Evolutionary conservation across 148 eudicot genomes (phyloP).

Genomic region (Persicaria tinctoria): DNA sequence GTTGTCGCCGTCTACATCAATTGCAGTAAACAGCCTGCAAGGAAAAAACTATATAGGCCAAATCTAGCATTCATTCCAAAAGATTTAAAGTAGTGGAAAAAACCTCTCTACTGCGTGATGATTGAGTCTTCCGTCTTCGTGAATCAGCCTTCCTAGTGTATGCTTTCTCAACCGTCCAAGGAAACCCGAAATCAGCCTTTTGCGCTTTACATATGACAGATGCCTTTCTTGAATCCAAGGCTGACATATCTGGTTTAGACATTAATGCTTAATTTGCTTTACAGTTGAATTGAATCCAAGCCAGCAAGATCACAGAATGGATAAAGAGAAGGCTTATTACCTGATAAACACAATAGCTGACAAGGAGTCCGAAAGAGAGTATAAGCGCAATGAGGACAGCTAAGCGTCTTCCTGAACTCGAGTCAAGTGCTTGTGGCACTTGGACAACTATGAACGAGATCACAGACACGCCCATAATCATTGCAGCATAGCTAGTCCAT

Average conservation of each 20-base stretch:
- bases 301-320: background rate
- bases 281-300: background rate
- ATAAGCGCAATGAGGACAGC: constrained; percentile 49
- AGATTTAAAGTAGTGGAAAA: background rate
- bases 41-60: constrained; percentile 34
- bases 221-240: constrained; percentile 65
- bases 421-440: constrained; percentile 33
- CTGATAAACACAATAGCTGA: constrained; percentile 78
- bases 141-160: constrained; percentile 50
- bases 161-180: constrained; percentile 45
- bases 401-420: constrained; percentile 35
- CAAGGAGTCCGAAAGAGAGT: constrained; percentile 43
- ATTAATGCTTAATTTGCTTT: background rate
- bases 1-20: constrained; percentile 39
- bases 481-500: constrained; percentile 56
- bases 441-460: constrained; percentile 51
- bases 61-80: background rate
- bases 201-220: constrained; percentile 52
- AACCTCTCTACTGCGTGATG: constrained; percentile 35
- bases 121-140: constrained; percentile 44
- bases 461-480: constrained; percentile 49
- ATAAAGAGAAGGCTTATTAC: constrained; percentile 20
- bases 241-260: constrained; percentile 52
- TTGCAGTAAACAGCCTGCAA: constrained; percentile 45
- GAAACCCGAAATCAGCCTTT: constrained; percentile 59